Evolutionary conservation across 768 basidiomycete species (phyloP).

Genomic region (Psilocybe cubensis): DNA sequence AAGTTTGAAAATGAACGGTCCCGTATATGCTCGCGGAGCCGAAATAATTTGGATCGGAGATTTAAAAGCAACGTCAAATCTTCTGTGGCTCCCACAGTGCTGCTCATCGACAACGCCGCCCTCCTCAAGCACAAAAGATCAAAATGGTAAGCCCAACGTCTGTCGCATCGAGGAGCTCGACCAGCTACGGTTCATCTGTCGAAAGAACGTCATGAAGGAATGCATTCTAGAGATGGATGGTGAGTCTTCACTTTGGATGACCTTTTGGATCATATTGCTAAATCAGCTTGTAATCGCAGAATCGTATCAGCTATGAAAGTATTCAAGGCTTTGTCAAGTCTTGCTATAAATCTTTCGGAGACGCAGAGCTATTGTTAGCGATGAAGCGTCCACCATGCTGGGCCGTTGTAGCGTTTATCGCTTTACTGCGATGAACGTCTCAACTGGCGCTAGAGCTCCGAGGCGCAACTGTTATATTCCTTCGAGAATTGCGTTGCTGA

Average conservation of each 20-base stretch:
- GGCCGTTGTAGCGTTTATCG: slow-evolving; percentile 21
- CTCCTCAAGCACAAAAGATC: slow-evolving; percentile 42
- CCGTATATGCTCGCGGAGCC: slow-evolving; percentile 6
- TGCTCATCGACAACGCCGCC: slow-evolving; percentile 20
- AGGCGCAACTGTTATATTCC: slow-evolving; percentile 41
- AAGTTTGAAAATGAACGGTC: neutral
- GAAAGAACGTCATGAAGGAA: slow-evolving; percentile 11
- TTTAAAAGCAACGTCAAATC: slow-evolving; percentile 9
- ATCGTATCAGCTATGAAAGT: slow-evolving; percentile 26
- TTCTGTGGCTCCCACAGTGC: neutral
- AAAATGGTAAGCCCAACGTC: slow-evolving; percentile 56
- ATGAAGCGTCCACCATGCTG: slow-evolving; percentile 21
- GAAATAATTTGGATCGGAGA: slow-evolving; percentile 18
- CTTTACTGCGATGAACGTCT: slow-evolving; percentile 12
- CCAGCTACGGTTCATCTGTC: slow-evolving; percentile 39
- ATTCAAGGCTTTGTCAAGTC: slow-evolving; percentile 18
- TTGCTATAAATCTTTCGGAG: slow-evolving; percentile 14
- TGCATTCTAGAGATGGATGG: slow-evolving; percentile 52
- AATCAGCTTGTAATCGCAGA: slow-evolving; percentile 14
- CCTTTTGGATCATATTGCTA: slow-evolving; percentile 11
- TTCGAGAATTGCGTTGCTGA: slow-evolving; percentile 41
- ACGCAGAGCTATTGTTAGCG: slow-evolving; percentile 40
- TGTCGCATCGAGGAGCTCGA: slow-evolving; percentile 40
- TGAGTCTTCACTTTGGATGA: slow-evolving; percentile 45
- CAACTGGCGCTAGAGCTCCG: slow-evolving; percentile 53